phyloP scores from a whole-genome alignment of 2,329 filamentous ascomycete genomes.

The Aspergillus ruber region DNA sequence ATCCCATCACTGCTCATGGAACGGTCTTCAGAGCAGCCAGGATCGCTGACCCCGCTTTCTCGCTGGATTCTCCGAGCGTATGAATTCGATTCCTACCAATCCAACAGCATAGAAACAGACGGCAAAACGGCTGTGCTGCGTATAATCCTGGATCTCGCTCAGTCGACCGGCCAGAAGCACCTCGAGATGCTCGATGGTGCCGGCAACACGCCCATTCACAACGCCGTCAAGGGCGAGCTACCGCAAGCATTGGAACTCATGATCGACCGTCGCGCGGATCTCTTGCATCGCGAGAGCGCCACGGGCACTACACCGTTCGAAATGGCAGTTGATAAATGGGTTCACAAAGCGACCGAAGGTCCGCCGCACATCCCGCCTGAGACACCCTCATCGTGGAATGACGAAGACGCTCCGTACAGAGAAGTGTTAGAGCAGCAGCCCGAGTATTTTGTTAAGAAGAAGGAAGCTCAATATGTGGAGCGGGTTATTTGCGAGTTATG shows the following conservation, averaged over 20 bases:
- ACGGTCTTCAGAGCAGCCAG: conserved; percentile 19
- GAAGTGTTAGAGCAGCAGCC: conserved; percentile 1
- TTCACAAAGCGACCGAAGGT: conserved; percentile 13
- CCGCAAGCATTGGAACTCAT: conserved; percentile 49
- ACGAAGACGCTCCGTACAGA: neutral
- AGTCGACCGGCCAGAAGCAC: conserved; percentile 42
- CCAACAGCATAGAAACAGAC: conserved; percentile 10
- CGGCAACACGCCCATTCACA: conserved; percentile 41
- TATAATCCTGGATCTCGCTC: conserved; percentile 50
- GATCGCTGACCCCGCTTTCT: conserved; percentile 48
- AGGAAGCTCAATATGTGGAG: conserved; percentile 3
- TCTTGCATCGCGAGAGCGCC: conserved; percentile 67
- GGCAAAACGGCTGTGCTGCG: conserved; percentile 40
- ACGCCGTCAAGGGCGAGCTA: conserved; percentile 39
- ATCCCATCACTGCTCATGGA: conserved; percentile 25
- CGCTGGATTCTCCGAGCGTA: conserved; percentile 41
- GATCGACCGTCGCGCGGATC: conserved; percentile 50
- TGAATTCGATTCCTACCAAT: conserved; percentile 1
- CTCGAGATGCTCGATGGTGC: conserved; percentile 40
- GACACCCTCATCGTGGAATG: neutral
- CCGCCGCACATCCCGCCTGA: conserved; percentile 6
- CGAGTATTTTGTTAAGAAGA: conserved; percentile 5
- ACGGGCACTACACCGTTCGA: conserved; percentile 69
- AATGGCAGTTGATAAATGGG: conserved; percentile 23
- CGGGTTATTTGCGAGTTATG: conserved; percentile 33